phyloP scores from a whole-genome alignment of 495 filamentous ascomycete species.

The Podospora pseudocomata region DNA sequence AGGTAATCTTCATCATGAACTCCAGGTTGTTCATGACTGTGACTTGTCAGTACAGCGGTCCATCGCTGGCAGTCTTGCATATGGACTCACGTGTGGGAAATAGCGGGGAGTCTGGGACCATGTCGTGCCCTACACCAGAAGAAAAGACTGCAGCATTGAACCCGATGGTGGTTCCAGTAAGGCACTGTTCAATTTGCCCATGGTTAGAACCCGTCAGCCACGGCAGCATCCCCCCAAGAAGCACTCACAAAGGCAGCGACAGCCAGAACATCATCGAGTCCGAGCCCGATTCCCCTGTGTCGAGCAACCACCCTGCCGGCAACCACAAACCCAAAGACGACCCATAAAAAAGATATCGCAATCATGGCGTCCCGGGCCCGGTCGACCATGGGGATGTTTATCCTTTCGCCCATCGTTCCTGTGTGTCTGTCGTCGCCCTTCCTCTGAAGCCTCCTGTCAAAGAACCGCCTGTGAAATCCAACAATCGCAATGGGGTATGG shows the following conservation, averaged over 20 bases:
- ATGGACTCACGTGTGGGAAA: neutral
- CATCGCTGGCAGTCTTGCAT: too few relatives aligned
- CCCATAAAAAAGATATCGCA: neutral
- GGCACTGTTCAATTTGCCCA: neutral
- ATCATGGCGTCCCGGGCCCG: conserved; percentile 1
- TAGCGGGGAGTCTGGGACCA: neutral
- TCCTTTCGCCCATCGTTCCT: neutral
- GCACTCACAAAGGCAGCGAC: conserved; percentile 5
- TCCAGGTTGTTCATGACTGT: conserved; percentile 5
- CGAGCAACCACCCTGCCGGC: neutral
- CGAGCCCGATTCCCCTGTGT: neutral
- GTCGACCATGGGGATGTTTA: neutral
- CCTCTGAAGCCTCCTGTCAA: neutral
- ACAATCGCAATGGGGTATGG: neutral
- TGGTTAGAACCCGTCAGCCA: neutral
- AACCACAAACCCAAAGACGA: neutral
- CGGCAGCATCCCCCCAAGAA: neutral
- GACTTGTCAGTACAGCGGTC: neutral
- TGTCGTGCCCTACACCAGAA: neutral
- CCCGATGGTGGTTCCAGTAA: conserved; percentile 4
- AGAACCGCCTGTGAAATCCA: neutral
- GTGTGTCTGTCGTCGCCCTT: neutral
- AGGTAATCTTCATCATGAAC: conserved; percentile 7
- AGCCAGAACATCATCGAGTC: neutral
- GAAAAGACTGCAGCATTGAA: conserved; percentile 9